phyloP scores from a whole-genome alignment of 495 filamentous ascomycete genomes.

The Corynascus novoguineensis region DNA sequence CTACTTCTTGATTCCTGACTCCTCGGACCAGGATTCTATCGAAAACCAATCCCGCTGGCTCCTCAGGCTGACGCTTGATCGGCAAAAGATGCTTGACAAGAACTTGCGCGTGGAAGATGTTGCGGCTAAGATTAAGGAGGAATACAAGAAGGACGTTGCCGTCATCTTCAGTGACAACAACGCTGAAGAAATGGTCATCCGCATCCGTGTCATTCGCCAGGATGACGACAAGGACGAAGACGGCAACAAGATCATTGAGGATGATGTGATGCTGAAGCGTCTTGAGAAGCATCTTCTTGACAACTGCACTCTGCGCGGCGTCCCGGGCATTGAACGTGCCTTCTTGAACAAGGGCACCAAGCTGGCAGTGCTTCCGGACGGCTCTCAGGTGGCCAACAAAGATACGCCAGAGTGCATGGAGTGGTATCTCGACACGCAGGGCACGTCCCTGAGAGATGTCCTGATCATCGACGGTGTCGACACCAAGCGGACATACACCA shows the following conservation, averaged over 20 bases:
- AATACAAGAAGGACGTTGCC: conserved; percentile 79
- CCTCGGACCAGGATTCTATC: conserved; percentile 64
- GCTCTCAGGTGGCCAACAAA: conserved; percentile 63
- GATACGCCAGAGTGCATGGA: conserved; percentile 61
- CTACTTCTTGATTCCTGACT: conserved; percentile 89
- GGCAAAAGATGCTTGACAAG: conserved; percentile 92
- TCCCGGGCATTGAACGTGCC: conserved; percentile 78
- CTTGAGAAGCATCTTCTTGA: conserved; percentile 88
- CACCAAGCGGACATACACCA: conserved; percentile 81
- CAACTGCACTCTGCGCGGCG: conserved; percentile 81
- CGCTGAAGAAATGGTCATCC: conserved; percentile 89
- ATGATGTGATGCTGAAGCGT: conserved; percentile 84
- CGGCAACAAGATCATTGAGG: conserved; percentile 72
- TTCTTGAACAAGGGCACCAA: conserved; percentile 80
- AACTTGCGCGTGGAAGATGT: conserved; percentile 88
- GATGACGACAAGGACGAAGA: conserved; percentile 68
- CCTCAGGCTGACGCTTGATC: conserved; percentile 86
- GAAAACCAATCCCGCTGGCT: conserved; percentile 88
- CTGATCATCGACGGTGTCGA: conserved; percentile 85
- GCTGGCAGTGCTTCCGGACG: conserved; percentile 57
- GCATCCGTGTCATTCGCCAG: conserved; percentile 72
- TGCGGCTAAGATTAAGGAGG: conserved; percentile 77
- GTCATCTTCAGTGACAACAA: conserved; percentile 98
- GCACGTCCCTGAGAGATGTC: conserved; percentile 76
- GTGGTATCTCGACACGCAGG: conserved; percentile 92